Evolutionary conservation across 2,329 filamentous ascomycete genomes (phyloP).

Genomic region (Pseudonectria foliicola): DNA sequence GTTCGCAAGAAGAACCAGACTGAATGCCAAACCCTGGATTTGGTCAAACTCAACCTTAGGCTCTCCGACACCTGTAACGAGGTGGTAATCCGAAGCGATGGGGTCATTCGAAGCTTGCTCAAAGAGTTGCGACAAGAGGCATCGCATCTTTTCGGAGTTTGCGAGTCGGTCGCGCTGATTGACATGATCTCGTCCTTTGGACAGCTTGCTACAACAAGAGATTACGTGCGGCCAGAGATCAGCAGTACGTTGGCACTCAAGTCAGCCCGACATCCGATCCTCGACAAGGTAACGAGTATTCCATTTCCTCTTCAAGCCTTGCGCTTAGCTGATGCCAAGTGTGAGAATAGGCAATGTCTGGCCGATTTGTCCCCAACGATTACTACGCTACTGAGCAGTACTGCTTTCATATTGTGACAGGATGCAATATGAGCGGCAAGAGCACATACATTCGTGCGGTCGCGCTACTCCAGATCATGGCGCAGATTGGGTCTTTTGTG

Average conservation of each 20-base stretch:
- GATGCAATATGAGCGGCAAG: conserved; percentile 98
- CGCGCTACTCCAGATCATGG: conserved; percentile 84
- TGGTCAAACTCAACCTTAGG: conserved; percentile 73
- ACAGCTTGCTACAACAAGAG: conserved; percentile 58
- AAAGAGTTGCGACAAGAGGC: conserved; percentile 64
- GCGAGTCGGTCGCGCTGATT: conserved; percentile 76
- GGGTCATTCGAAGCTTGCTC: conserved; percentile 65
- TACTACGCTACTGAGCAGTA: conserved; percentile 75
- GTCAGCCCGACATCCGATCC: conserved; percentile 68
- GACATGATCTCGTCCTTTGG: conserved; percentile 80
- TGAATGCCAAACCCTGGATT: conserved; percentile 79
- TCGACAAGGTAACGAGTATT: conserved; percentile 57
- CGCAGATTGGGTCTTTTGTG: conserved; percentile 85
- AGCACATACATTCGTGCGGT: conserved; percentile 88
- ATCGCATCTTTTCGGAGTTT: conserved; percentile 70
- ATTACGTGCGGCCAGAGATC: conserved; percentile 60
- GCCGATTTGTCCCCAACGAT: conserved; percentile 79
- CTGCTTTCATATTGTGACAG: conserved; percentile 88
- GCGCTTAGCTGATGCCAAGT: conserved; percentile 8
- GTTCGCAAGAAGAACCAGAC: conserved; percentile 65
- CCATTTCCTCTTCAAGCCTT: neutral
- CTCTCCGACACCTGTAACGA: conserved; percentile 79
- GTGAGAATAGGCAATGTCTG: conserved; percentile 45
- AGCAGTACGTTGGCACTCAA: conserved; percentile 65
- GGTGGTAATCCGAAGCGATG: conserved; percentile 75